Evolutionary conservation across 2,329 filamentous ascomycete species (phyloP).

Genomic region (Colletotrichum australisinense): DNA sequence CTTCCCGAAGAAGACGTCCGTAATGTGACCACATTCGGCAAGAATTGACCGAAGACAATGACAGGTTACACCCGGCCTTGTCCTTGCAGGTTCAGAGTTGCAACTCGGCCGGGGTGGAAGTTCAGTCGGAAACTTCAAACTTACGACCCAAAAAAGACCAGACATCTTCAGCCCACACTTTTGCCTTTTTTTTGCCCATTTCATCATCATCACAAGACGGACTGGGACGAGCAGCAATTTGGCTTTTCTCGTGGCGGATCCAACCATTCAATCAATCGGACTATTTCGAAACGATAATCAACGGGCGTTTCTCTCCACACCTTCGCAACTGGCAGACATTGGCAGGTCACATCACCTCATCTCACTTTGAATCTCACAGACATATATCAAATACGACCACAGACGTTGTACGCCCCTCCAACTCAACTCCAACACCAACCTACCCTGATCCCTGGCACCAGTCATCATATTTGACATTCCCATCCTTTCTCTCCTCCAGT

Average conservation of each 20-base stretch:
- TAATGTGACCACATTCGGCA: neutral
- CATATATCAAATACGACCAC: neutral
- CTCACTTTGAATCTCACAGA: conserved; percentile 8
- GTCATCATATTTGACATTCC: neutral
- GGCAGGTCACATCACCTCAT: conserved; percentile 22
- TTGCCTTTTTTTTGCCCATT: conserved; percentile 23
- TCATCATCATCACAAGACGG: neutral
- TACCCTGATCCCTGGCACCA: conserved; percentile 1
- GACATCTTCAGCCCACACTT: conserved; percentile 7
- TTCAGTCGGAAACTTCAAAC: conserved; percentile 31
- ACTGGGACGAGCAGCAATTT: neutral
- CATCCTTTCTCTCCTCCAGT: neutral
- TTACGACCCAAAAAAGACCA: neutral
- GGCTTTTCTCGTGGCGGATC: neutral
- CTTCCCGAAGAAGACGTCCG: neutral
- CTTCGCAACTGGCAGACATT: neutral
- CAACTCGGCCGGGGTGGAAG: conserved; percentile 14
- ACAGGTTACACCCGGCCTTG: neutral
- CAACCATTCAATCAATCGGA: conserved; percentile 1
- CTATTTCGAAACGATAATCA: conserved; percentile 15
- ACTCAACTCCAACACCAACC: too few species aligned
- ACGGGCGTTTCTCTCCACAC: conserved; percentile 8
- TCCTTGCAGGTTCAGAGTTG: conserved; percentile 3
- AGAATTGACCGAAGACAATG: neutral
- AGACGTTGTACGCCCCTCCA: neutral